Evolutionary conservation across 2,329 filamentous ascomycete genomes (phyloP).

Genomic region (Alternaria incomplexa): DNA sequence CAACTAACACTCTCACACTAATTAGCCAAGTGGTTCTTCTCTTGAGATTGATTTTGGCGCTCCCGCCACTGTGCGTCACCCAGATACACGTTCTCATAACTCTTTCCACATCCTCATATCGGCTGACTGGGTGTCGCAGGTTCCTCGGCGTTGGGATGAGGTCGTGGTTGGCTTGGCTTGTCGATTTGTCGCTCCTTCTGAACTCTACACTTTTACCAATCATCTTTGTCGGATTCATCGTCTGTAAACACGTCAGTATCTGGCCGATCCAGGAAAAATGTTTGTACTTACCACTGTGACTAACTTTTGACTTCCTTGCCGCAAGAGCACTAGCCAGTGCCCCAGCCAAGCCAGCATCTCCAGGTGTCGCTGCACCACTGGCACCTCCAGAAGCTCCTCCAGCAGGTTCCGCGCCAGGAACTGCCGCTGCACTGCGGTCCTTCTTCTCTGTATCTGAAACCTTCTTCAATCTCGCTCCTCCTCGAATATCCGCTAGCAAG

Average conservation of each 20-base stretch:
- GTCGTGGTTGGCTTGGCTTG: not conserved
- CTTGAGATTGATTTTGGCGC: not conserved
- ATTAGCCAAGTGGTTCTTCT: not conserved
- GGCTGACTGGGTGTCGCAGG: not conserved
- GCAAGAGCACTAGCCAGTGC: slow-evolving; percentile 81
- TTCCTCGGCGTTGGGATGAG: not conserved
- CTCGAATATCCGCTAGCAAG: slow-evolving; percentile 74
- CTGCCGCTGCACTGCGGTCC: slow-evolving; percentile 71
- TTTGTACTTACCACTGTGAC: slow-evolving; percentile 77
- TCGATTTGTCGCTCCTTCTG: not conserved
- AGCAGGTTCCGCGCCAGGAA: slow-evolving; percentile 57
- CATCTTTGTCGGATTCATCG: slow-evolving; percentile 78
- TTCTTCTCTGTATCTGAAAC: slow-evolving; percentile 73
- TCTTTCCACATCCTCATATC: not conserved
- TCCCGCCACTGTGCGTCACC: not conserved
- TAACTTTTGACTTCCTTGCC: slow-evolving; percentile 90
- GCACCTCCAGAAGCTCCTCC: slow-evolving; percentile 58
- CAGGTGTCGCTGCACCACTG: slow-evolving; percentile 34
- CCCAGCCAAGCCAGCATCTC: slow-evolving; percentile 52
- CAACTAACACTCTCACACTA: not conserved
- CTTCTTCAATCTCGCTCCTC: slow-evolving; percentile 71
- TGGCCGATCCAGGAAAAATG: not conserved
- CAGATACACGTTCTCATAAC: not conserved
- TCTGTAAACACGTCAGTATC: slow-evolving; percentile 59
- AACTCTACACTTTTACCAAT: slow-evolving; percentile 60